A percentile compares a stretch with the other conserved stretches of the same genome.
phyloP scores from a whole-genome alignment of 2,329 filamentous ascomycete species.

The Madurella mycetomatis region DNA sequence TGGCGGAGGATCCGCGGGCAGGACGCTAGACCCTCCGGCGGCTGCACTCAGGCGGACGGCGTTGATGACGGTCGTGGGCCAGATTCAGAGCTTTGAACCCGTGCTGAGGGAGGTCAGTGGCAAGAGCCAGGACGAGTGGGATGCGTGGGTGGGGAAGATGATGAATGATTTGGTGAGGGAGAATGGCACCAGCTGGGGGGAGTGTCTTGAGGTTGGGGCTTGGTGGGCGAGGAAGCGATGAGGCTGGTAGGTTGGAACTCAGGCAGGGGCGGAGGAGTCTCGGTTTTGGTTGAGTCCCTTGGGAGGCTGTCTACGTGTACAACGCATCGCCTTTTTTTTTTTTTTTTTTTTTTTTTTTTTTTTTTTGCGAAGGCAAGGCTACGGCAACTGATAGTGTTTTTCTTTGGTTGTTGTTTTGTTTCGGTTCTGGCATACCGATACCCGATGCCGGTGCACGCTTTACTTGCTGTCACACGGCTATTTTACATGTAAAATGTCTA shows the following conservation, averaged over 20 bases:
- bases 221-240: constrained; percentile 77
- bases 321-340: background rate
- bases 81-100: constrained; percentile 82
- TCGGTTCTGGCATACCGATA: background rate
- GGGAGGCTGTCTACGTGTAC: background rate
- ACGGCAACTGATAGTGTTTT: background rate
- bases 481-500: constrained; percentile 20
- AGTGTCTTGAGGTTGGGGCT: constrained; percentile 81
- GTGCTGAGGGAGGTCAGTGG: constrained; percentile 75
- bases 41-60: constrained; percentile 71
- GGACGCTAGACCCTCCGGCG: constrained; percentile 62
- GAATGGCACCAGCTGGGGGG: constrained; percentile 72
- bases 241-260: constrained; percentile 1
- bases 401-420: background rate
- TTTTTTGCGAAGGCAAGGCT: background rate
- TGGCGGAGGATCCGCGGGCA: constrained; percentile 30
- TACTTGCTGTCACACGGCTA: background rate
- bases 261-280: too few species aligned
- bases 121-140: constrained; percentile 90
- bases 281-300: too few species aligned
- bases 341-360: constrained; percentile 4
- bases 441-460: background rate
- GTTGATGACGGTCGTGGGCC: constrained; percentile 73
- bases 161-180: constrained; percentile 78
- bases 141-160: constrained; percentile 82